These are phyloP conservation scores for Malassezia yamatoensis DNA, from an alignment of 1,284 basidiomycete genomes.

Conservation along the genomic window DNA sequence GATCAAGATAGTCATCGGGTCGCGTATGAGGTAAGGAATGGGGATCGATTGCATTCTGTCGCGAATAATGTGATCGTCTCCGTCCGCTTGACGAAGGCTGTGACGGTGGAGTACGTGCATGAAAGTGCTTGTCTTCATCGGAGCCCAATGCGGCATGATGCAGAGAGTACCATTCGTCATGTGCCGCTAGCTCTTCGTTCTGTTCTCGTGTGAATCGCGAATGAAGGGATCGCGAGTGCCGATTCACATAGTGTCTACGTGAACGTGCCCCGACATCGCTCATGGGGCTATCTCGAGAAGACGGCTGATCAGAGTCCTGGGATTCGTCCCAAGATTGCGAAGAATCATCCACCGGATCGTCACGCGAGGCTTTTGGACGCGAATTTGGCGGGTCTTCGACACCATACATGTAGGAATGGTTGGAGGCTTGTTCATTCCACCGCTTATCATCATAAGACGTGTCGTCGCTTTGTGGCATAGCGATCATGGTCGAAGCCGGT, in stretches of 20 bases:
- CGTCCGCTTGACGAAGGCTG: not conserved
- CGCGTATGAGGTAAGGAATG: too few species aligned
- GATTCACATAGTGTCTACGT: not conserved
- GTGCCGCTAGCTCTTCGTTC: slow-evolving; percentile 3
- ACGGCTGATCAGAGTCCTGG: too few species aligned
- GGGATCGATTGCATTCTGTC: not conserved
- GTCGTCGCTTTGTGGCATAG: not conserved
- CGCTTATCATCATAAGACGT: too few species aligned
- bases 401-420: too few species aligned
- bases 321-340: too few species aligned
- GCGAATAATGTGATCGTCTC: not conserved
- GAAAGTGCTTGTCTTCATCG: not conserved
- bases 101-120: not conserved
- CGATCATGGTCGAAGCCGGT: not conserved
- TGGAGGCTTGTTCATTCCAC: too few species aligned
- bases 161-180: slow-evolving; percentile 9
- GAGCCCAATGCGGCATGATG: slow-evolving; percentile 4
- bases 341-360: too few species aligned
- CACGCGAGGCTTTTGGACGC: too few species aligned
- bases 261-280: too few species aligned
- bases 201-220: slow-evolving; percentile 3
- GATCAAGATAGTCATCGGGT: too few species aligned
- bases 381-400: too few species aligned
- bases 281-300: too few species aligned
- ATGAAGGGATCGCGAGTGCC: not conserved